Base-by-base conservation (phyloP, 2,329 filamentous ascomycete genomes). In the Bipolaris oryzae region DNA sequence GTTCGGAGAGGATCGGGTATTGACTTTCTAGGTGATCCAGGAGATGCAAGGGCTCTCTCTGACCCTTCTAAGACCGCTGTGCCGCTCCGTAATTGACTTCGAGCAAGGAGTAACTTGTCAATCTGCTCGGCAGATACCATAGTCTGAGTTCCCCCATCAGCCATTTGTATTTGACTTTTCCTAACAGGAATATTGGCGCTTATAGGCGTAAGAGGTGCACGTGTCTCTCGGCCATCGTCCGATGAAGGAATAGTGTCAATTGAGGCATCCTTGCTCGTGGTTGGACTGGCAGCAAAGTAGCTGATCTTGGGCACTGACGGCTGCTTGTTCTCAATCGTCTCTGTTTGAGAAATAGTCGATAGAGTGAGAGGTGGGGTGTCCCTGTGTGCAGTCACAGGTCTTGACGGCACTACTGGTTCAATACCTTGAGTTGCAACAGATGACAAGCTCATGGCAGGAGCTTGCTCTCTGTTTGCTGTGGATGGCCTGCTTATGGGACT, bases 101-200 rank as follows among this genome's bases (percentile, higher is more conserved):
- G 86, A 51, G 82, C 81, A 63, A 84, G 83, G 53, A 96, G 77
- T 69, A 96, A 82, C 53, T 86, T 84, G 64, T 96, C 92, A 61
- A 96, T 91, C 53, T 89, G 87, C 47, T 89, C 85, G 0, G 90
- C 85, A n/a, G 92, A 96, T 28, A 97, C 81, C 37, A 89, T 83
- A 21, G 93, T 97, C 77, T 97, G 94, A 13, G 90, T 89, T 50
- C 88, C 85, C 63, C 89, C 88, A 67, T 96, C 91, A 18, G 82
- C 79, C 58, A 83, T 89, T 18, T 58, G 41, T 10, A 56, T 57
- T 38, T 53, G 52, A 78, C 74, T 38, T 16, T 60, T 20, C 72
- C 74, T 66, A 20, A 63, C 61, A 9, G 60, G 44, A 2, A 49
- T 50, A 50, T 75, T 74, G 20, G 64, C 52, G 42, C 62, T 61